Base-by-base conservation (phyloP, 345 rosid genomes). In the Eucalyptus paniculata region DNA sequence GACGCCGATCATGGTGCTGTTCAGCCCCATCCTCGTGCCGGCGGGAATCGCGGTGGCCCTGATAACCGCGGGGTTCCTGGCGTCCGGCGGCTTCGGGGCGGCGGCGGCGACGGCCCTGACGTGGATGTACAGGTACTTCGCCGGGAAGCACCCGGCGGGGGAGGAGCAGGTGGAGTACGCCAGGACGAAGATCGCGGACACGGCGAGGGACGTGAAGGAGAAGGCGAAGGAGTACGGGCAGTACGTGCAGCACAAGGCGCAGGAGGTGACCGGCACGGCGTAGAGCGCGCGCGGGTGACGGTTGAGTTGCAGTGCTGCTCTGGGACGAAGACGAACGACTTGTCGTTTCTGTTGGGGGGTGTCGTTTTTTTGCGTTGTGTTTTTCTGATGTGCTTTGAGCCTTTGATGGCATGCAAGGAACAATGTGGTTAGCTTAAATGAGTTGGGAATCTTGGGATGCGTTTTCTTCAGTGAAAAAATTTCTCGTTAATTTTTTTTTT, bases 1-100 rank as follows among this genome's bases (percentile, higher is more conserved):
- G 50, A 94, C 96, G 18, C 97, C 98, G 4, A 87, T 96, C 51
- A 92, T 97, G 53, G 54, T 97, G 58, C 89, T 97, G 80, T 95
- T 93, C 93, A 97, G 99, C 93, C 99, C 96, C 1, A 93, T 97
- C 56, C 90, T 97, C 16, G 96, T 97, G 50, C 97, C 99, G 6
- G 96, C 99, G 1, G 94, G 95, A 24, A 89, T 96, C 23, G 90
- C 88, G 23, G 86, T 95, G 23, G 94, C 93, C 72, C 65, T 96
- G 87, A 95, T 96, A 3, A 92, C 95, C 90, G 56, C 91, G 5
- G 99, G 95, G 16, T 94, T 95, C 89, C 89, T 95, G 87, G 89
- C 94, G 2, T 95, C 99, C 2, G 97, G 97, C 14, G 96, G 95
- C 44, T 92, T 92, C 87, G 96, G 98, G 5, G 90, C 92, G 88